Percentiles rank a stretch among this genome's conserved stretches.
phyloP scores from a whole-genome alignment of 148 eudicot species.

The Limonium bicolor region DNA sequence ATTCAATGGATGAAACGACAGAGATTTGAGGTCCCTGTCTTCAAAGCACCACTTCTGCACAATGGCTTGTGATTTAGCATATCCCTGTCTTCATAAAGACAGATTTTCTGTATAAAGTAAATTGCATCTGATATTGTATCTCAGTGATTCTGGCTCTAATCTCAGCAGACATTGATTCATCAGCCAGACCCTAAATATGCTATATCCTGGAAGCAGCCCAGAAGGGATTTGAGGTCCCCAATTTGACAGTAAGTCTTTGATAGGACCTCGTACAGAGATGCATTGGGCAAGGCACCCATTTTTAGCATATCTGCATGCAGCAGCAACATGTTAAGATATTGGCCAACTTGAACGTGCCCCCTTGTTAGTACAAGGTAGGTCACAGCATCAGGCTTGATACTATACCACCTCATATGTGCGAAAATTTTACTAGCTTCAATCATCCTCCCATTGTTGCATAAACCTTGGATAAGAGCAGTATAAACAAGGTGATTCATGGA shows the following conservation, averaged over 20 bases:
- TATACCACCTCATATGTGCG: constrained; percentile 37
- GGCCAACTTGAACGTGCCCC: constrained; percentile 27
- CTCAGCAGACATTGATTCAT: too few relatives aligned
- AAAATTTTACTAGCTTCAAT: constrained; percentile 53
- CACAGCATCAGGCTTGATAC: constrained; percentile 35
- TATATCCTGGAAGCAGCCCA: constrained; percentile 24
- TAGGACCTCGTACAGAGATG: constrained; percentile 15
- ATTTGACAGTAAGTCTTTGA: constrained; percentile 27
- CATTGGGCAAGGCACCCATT: constrained; percentile 37
- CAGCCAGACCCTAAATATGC: too few relatives aligned
- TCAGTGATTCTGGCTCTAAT: too few relatives aligned
- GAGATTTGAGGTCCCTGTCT: too few relatives aligned
- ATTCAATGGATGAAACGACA: too few relatives aligned
- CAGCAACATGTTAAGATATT: constrained; percentile 35
- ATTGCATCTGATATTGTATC: too few relatives aligned
- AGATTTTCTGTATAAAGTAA: too few relatives aligned
- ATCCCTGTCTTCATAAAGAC: too few relatives aligned
- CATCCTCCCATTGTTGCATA: constrained; percentile 44
- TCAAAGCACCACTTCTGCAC: too few relatives aligned
- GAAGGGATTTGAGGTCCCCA: constrained; percentile 25
- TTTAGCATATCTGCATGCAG: constrained; percentile 80
- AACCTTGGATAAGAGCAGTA: constrained; percentile 55
- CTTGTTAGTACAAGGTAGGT: constrained; percentile 28
- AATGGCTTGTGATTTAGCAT: too few relatives aligned
- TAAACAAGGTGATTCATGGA: constrained; percentile 35